These are phyloP conservation scores for Melampsora occidentalis DNA, from an alignment of 1,284 basidiomycete species.

Conservation along the genomic window DNA sequence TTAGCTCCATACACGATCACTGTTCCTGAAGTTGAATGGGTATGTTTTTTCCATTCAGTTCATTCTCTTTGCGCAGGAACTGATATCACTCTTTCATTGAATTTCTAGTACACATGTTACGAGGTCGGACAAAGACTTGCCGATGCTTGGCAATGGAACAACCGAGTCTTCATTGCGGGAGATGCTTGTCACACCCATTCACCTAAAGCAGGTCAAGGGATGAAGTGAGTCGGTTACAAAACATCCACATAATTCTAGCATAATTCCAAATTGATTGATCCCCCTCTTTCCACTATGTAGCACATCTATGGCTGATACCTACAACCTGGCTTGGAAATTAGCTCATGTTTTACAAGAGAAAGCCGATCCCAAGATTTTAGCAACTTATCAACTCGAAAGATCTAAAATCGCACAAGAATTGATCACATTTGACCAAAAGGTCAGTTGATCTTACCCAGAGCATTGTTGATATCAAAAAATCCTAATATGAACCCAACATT, in stretches of 20 bases:
- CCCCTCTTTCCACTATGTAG: too few species aligned
- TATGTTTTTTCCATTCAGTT: constrained; percentile 63
- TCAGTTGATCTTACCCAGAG: background rate
- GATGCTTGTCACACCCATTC: constrained; percentile 80
- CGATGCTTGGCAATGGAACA: constrained; percentile 63
- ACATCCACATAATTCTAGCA: too few species aligned
- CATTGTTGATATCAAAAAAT: too few species aligned
- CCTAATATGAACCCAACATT: background rate
- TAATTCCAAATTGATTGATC: too few species aligned
- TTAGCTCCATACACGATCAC: constrained; percentile 68
- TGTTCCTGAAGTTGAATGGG: constrained; percentile 69
- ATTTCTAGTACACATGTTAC: constrained; percentile 42
- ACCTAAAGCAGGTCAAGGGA: constrained; percentile 67
- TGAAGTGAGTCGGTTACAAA: constrained; percentile 49
- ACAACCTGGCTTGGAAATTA: constrained; percentile 79
- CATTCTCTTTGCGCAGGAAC: constrained; percentile 48
- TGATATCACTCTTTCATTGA: background rate
- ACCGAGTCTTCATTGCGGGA: constrained; percentile 75
- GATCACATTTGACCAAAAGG: constrained; percentile 70
- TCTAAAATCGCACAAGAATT: constrained; percentile 61
- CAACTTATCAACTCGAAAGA: constrained; percentile 64
- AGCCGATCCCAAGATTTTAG: constrained; percentile 65
- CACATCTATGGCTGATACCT: constrained; percentile 56
- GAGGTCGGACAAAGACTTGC: constrained; percentile 72
- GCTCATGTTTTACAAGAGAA: constrained; percentile 68